Percentiles rank a stretch among this genome's conserved stretches.
These are phyloP conservation scores for Rhynchospora pubera DNA, from an alignment of 176 grass and related monocot genomes.

Conservation along the genomic window DNA sequence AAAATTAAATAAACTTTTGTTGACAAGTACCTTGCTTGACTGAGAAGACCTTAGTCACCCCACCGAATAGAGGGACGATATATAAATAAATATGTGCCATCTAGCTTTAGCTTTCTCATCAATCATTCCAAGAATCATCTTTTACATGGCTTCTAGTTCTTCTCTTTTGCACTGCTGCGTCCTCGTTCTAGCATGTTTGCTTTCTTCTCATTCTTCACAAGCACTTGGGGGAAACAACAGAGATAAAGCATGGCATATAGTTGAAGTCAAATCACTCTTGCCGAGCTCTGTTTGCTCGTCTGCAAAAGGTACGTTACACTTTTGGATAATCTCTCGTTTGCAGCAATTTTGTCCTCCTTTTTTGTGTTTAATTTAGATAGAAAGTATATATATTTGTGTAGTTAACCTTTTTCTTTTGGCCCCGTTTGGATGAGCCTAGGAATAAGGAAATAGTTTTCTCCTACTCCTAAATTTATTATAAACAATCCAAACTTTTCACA, in stretches of 20 bases:
- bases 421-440: too few relatives aligned
- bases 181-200: background rate
- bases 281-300: constrained; percentile 31
- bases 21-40: background rate
- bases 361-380: too few relatives aligned
- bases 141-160: constrained; percentile 27
- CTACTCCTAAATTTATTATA: too few relatives aligned
- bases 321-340: background rate
- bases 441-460: too few relatives aligned
- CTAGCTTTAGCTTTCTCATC: background rate
- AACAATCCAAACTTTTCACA: too few relatives aligned
- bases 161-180: background rate
- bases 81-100: background rate
- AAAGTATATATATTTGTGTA: too few relatives aligned
- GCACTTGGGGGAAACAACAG: background rate
- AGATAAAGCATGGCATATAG: constrained; percentile 28
- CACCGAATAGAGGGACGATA: too few relatives aligned
- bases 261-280: constrained; percentile 32
- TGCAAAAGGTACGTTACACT: constrained; percentile 23
- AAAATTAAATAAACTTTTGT: background rate
- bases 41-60: background rate
- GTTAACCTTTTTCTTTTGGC: too few relatives aligned
- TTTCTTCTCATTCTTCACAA: background rate
- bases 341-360: too few relatives aligned
- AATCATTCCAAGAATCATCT: background rate